Conservation (phyloP, 768 basidiomycete species). For the Kwoniella botswanensis region DNA sequence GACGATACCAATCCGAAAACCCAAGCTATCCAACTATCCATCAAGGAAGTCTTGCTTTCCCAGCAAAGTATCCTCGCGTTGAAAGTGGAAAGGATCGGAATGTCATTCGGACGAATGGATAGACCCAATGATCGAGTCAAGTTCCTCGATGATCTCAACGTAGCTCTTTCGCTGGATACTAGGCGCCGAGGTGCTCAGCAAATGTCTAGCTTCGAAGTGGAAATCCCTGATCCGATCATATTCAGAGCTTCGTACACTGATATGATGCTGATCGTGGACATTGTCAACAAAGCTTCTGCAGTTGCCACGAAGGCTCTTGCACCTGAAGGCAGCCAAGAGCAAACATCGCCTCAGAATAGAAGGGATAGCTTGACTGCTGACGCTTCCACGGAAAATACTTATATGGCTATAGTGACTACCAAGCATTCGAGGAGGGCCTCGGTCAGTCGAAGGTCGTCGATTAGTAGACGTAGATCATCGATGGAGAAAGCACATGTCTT, state of each 20-base stretch:
- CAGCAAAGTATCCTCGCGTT: constrained; percentile 85
- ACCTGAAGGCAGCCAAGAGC: constrained; percentile 18
- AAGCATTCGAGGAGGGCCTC: constrained; percentile 20
- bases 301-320: constrained; percentile 63
- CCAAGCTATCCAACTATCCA: constrained; percentile 82
- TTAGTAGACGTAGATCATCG: constrained; percentile 37
- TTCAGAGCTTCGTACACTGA: constrained; percentile 96
- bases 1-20: constrained; percentile 77
- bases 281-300: constrained; percentile 79
- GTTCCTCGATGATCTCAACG: constrained; percentile 89
- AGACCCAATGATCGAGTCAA: constrained; percentile 78
- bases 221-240: constrained; percentile 74
- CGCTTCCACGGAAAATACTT: constrained; percentile 31
- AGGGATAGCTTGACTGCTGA: constrained; percentile 31
- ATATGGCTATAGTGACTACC: constrained; percentile 46
- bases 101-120: constrained; percentile 92
- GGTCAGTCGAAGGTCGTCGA: constrained; percentile 28
- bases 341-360: constrained; percentile 2
- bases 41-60: constrained; percentile 82
- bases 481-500: constrained; percentile 61
- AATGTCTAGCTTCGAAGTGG: constrained; percentile 81
- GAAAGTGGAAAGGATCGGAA: constrained; percentile 79
- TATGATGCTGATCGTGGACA: constrained; percentile 74
- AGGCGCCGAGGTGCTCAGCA: constrained; percentile 64
- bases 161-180: constrained; percentile 84